Conservation (phyloP, 257 asterid species). For the Plectranthus barbatus region DNA sequence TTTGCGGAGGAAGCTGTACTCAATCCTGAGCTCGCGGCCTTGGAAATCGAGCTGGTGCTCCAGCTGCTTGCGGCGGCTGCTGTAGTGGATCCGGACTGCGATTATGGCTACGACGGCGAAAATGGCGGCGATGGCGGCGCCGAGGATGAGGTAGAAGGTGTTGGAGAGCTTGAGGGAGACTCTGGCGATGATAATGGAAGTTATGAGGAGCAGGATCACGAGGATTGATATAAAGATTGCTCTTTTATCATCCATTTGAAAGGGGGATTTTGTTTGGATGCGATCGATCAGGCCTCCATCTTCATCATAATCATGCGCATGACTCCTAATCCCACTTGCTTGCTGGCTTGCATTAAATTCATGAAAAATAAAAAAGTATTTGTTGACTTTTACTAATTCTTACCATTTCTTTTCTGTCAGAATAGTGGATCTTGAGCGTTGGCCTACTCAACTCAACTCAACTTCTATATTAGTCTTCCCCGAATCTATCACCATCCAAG, state of each 20-base stretch:
- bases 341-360: background rate
- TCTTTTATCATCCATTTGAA: constrained; percentile 51
- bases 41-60: constrained; percentile 42
- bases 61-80: constrained; percentile 25
- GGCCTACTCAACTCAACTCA: background rate
- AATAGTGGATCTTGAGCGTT: background rate
- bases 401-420: constrained; percentile 10
- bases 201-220: constrained; percentile 26
- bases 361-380: background rate
- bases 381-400: constrained; percentile 3
- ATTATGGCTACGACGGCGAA: constrained; percentile 25
- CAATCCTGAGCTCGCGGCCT: constrained; percentile 66
- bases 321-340: too few relatives aligned
- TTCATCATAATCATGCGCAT: too few relatives aligned
- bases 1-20: constrained; percentile 72
- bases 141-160: constrained; percentile 46
- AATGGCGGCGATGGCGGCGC: constrained; percentile 55
- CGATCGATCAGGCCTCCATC: background rate
- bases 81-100: constrained; percentile 32
- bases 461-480: too few relatives aligned
- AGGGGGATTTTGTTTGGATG: background rate
- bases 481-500: too few relatives aligned
- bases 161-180: constrained; percentile 31
- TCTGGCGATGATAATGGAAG: constrained; percentile 37
- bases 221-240: constrained; percentile 29